phyloP scores from a whole-genome alignment of 768 basidiomycete species.

The Dioszegia crocea region DNA sequence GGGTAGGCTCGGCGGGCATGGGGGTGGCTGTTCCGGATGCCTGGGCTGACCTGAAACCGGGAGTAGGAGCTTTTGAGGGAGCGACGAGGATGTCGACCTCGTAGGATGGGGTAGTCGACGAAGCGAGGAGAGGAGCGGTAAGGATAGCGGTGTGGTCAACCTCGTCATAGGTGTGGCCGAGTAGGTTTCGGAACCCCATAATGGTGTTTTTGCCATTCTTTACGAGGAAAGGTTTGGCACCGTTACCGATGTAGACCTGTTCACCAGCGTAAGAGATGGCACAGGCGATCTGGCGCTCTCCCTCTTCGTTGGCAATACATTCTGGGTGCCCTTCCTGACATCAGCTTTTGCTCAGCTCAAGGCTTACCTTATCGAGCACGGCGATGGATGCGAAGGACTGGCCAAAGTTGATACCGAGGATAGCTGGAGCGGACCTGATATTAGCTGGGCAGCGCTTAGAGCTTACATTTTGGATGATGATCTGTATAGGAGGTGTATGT shows the following conservation, averaged over 20 bases:
- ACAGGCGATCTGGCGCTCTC: slow-evolving; percentile 94
- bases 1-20: slow-evolving; percentile 55
- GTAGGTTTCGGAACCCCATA: slow-evolving; percentile 83
- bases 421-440: slow-evolving; percentile 33
- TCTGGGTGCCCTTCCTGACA: slow-evolving; percentile 80
- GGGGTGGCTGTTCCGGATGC: slow-evolving; percentile 52
- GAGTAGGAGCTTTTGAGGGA: slow-evolving; percentile 55
- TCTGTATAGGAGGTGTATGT: background rate
- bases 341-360: too few relatives aligned
- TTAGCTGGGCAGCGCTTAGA: background rate
- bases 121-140: slow-evolving; percentile 67
- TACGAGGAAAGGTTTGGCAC: slow-evolving; percentile 87
- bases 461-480: background rate
- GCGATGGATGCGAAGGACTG: slow-evolving; percentile 93
- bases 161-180: slow-evolving; percentile 71
- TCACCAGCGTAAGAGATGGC: slow-evolving; percentile 87
- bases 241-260: slow-evolving; percentile 91
- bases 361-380: slow-evolving; percentile 82
- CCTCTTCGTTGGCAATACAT: slow-evolving; percentile 97
- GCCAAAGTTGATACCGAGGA: slow-evolving; percentile 89
- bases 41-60: slow-evolving; percentile 53
- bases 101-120: slow-evolving; percentile 64
- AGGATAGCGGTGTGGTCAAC: slow-evolving; percentile 49
- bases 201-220: slow-evolving; percentile 94
- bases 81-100: slow-evolving; percentile 75